Evolutionary conservation across 495 filamentous ascomycete genomes (phyloP).

Genomic region (Aspergillus taichungensis): DNA sequence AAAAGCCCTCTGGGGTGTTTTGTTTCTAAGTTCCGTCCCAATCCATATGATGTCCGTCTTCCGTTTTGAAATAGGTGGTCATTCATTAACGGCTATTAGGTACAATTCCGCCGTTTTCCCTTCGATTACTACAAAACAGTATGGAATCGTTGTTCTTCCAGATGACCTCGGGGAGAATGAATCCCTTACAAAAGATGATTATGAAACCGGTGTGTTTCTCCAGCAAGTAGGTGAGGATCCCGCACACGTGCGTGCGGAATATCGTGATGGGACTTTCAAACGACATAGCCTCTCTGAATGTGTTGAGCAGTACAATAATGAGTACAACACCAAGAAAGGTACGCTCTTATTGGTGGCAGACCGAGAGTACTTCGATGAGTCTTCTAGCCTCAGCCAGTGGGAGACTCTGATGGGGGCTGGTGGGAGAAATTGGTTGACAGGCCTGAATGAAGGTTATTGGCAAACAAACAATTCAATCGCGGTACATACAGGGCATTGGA

Average conservation of each 20-base stretch:
- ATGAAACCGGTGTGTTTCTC: not conserved
- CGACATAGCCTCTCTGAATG: not conserved
- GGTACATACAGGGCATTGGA: too few relatives aligned
- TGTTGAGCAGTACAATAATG: not conserved
- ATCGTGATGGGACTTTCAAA: not conserved
- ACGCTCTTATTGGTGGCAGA: not conserved
- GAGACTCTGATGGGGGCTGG: too few relatives aligned
- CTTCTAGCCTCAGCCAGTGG: not conserved
- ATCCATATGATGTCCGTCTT: conserved; percentile 5
- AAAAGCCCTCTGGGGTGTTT: not conserved
- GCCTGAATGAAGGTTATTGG: too few relatives aligned
- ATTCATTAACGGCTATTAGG: too few relatives aligned
- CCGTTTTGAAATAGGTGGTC: too few relatives aligned
- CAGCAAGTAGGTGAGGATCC: not conserved
- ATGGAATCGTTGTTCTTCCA: not conserved
- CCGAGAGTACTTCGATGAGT: not conserved
- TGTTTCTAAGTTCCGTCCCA: not conserved
- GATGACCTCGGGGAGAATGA: not conserved
- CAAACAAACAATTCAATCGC: too few relatives aligned
- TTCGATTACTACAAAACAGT: not conserved
- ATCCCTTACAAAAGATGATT: not conserved
- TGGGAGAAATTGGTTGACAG: too few relatives aligned
- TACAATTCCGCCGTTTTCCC: conserved; percentile 1
- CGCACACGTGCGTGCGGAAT: not conserved
- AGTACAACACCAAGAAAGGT: not conserved